Evolutionary conservation across 2,329 filamentous ascomycete genomes (phyloP), one percentile per base, ranked within the genome.

Genomic region (Aspergillus proliferans): DNA sequence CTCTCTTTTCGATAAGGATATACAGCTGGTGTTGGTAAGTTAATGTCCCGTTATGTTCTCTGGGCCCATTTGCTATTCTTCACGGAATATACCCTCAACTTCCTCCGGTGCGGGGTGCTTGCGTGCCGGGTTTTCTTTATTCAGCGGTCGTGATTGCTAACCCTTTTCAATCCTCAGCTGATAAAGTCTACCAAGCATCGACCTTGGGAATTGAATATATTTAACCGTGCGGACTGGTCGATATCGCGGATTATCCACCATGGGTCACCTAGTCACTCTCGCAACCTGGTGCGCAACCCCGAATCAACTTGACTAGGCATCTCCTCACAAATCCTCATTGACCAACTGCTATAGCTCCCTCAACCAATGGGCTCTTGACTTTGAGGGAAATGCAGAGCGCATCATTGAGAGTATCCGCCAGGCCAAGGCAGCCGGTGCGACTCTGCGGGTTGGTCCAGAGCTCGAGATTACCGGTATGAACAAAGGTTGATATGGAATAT

Each of bases 391-490:
- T 59, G 66, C 74, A 2, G 73, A 77, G 44, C 74, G 85, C 15
- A 86, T 87, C 54, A 75, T 83, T 15, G 74, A 85, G 62, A 82
- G 79, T 48, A 83, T 87, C 56, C 72, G 68, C 33, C 56, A 70
- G 48, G 82, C 84, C 15, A 87, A 86, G 65, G 71, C 70, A 43
- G 73, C 74, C 3, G 80, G 82, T 22, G 83, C 84, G n/a, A 78
- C 74, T 8, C 66, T 87, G n/a, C 75, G 84, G 46, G 76, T 79
- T 2, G 80, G 81, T 3, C 81, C 77, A 2, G 81, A 71, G 63
- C 69, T 78, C 5, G 75, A 78, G 56, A 75, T 79, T 45, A 74
- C 73, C n/a, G 83, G 82, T 42, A 30, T 30, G 26, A 58, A 55
- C 21, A 43, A 39, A 18, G 28, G 28, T 45, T 6, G 14, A 41